Conservation (phyloP, 495 filamentous ascomycete genomes). For the Bathelium albidoporum region DNA sequence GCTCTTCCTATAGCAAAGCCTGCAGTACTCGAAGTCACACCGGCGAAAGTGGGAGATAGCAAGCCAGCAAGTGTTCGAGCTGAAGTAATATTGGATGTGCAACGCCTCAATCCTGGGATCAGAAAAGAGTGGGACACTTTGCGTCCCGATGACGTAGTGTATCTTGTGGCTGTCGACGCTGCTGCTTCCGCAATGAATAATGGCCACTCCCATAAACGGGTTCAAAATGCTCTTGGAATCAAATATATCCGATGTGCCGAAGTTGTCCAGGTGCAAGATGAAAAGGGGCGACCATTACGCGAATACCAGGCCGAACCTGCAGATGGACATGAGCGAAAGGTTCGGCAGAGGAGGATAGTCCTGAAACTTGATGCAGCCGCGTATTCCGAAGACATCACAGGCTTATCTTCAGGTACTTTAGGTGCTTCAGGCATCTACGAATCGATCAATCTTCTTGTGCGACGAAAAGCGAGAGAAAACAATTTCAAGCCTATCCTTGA, state of each 20-base stretch:
- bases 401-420: conserved; percentile 49
- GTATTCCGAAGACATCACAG: conserved; percentile 68
- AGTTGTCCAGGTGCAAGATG: conserved; percentile 78
- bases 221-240: conserved; percentile 49
- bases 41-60: conserved; percentile 72
- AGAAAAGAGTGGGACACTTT: conserved; percentile 86
- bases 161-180: conserved; percentile 61
- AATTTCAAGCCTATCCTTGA: conserved; percentile 94
- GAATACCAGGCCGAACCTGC: conserved; percentile 41
- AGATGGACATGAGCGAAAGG: conserved; percentile 45
- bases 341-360: conserved; percentile 57
- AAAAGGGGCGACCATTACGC: conserved; percentile 67
- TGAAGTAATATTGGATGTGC: conserved; percentile 82
- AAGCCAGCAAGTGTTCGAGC: conserved; percentile 78
- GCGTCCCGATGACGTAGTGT: conserved; percentile 81
- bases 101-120: conserved; percentile 59
- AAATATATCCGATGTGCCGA: conserved; percentile 71
- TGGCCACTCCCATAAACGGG: conserved; percentile 42
- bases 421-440: conserved; percentile 74
- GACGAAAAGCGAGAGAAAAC: conserved; percentile 81
- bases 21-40: conserved; percentile 77
- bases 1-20: conserved; percentile 77
- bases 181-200: conserved; percentile 39
- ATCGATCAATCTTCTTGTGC: conserved; percentile 73
- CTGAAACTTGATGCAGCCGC: conserved; percentile 70